Conservation (phyloP, 169 alveolate species). For the Cyclospora cayetanensis region DNA sequence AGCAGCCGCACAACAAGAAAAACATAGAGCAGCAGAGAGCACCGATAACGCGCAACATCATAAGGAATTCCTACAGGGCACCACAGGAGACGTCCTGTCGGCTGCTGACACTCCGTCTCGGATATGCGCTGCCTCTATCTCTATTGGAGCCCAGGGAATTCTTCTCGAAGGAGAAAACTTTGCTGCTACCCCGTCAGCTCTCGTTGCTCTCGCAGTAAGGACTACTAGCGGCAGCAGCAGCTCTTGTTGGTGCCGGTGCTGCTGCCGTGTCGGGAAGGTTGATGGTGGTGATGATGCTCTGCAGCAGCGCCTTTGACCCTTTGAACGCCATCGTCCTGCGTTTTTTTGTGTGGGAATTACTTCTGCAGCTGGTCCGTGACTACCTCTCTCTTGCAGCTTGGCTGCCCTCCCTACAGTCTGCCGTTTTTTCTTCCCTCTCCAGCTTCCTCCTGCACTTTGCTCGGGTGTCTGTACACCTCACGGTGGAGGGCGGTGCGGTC, state of each 20-base stretch:
- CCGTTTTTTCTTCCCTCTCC: conserved; percentile 4
- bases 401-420: conserved; percentile 32
- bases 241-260: background rate
- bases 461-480: conserved; percentile 22
- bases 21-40: background rate
- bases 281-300: background rate
- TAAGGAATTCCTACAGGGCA: background rate
- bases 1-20: background rate
- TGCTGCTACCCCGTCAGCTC: background rate
- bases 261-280: background rate
- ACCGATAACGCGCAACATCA: background rate
- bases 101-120: no score
- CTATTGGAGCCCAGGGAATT: background rate
- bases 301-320: background rate
- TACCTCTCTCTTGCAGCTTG: background rate
- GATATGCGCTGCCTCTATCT: background rate
- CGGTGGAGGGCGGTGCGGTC: conserved; percentile 55
- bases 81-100: background rate
- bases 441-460: conserved; percentile 12
- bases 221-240: background rate
- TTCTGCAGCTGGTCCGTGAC: conserved; percentile 5
- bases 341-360: background rate
- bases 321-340: no score
- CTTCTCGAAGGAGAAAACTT: background rate
- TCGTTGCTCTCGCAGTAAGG: background rate